Evolutionary conservation across 768 basidiomycete genomes (phyloP).

Genomic region (Nidularia pulvinata): DNA sequence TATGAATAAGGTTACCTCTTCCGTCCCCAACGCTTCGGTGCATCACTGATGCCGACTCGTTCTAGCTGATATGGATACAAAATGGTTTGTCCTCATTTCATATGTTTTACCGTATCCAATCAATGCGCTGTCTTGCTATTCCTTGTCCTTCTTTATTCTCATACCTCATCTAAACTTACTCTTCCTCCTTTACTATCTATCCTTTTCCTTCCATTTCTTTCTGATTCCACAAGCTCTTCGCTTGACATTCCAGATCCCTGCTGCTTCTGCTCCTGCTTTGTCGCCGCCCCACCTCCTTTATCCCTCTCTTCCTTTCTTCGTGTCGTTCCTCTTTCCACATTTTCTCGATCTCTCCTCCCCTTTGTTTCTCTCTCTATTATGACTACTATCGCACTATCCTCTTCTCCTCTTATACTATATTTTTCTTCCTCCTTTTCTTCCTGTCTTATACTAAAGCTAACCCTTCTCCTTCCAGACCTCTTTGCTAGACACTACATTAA

Average conservation of each 20-base stretch:
- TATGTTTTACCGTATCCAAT: not conserved
- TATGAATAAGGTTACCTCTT: constrained; percentile 31
- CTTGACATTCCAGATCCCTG: not conserved
- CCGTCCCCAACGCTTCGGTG: too few species aligned
- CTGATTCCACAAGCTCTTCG: too few species aligned
- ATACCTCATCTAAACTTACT: not conserved
- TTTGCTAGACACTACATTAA: constrained; percentile 41
- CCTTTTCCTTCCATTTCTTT: too few species aligned
- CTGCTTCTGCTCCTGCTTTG: not conserved
- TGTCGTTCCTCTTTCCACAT: not conserved
- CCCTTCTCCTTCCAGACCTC: constrained; percentile 18
- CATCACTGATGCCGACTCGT: constrained; percentile 13
- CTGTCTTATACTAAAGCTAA: too few species aligned
- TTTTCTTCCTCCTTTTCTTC: too few species aligned
- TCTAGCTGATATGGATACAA: constrained; percentile 49
- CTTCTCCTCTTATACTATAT: too few species aligned
- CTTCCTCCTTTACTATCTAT: not conserved
- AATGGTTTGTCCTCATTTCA: constrained; percentile 15
- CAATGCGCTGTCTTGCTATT: not conserved
- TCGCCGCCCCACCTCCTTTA: not conserved
- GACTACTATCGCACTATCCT: too few species aligned
- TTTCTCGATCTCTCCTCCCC: not conserved
- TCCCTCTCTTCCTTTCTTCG: not conserved
- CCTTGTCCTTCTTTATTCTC: not conserved
- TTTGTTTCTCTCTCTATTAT: not conserved